phyloP scores from a whole-genome alignment of 2,329 filamentous ascomycete genomes.

The Samsoniella hepiali region DNA sequence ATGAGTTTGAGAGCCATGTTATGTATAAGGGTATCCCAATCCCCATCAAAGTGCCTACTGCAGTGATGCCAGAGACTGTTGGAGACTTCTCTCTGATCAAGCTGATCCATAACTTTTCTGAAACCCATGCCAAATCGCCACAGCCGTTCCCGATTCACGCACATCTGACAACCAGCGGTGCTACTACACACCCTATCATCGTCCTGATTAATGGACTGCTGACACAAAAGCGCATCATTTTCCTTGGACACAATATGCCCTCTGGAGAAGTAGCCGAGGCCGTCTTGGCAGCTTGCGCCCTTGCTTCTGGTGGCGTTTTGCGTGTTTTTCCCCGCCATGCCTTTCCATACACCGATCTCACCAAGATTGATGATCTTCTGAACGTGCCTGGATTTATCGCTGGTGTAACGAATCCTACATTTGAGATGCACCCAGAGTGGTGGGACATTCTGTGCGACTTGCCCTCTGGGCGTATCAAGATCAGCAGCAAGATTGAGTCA shows the following conservation, averaged over 20 bases:
- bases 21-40: constrained; percentile 96
- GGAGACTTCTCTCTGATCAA: constrained; percentile 98
- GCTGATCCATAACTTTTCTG: constrained; percentile 90
- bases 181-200: constrained; percentile 89
- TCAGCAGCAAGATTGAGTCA: constrained; percentile 81
- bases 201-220: constrained; percentile 91
- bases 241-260: constrained; percentile 90
- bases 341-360: constrained; percentile 96
- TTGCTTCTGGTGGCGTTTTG: constrained; percentile 88
- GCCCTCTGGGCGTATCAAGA: constrained; percentile 88
- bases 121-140: constrained; percentile 74
- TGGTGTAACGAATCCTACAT: constrained; percentile 94
- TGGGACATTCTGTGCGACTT: constrained; percentile 97
- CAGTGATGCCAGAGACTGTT: constrained; percentile 90
- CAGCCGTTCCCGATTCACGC: constrained; percentile 84
- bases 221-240: constrained; percentile 95
- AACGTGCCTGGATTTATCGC: constrained; percentile 97
- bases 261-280: constrained; percentile 96
- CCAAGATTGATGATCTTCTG: constrained; percentile 93
- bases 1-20: constrained; percentile 95
- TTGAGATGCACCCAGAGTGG: constrained; percentile 93
- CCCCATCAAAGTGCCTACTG: constrained; percentile 92
- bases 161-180: constrained; percentile 88
- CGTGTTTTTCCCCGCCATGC: constrained; percentile 93
- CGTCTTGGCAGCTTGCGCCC: constrained; percentile 92